These are phyloP conservation scores for Glonium stellatum DNA, from an alignment of 495 filamentous ascomycete species.

Conservation along the genomic window DNA sequence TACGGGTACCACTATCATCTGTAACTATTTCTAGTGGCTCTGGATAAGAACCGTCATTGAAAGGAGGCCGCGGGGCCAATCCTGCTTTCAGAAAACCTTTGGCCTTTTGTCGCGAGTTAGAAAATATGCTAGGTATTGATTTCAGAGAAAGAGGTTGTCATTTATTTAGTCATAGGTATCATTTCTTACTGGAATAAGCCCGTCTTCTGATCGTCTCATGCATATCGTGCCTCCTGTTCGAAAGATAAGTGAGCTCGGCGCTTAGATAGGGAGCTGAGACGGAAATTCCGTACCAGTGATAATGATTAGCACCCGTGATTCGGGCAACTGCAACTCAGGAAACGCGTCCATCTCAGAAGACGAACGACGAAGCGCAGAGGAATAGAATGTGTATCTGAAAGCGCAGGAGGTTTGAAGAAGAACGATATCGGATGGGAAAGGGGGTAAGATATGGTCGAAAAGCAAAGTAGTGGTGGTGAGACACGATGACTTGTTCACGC, in stretches of 20 bases:
- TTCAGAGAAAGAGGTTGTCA: not conserved
- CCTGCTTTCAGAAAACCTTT: conserved; percentile 78
- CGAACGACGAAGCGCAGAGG: conserved; percentile 1
- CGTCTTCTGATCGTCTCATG: conserved; percentile 59
- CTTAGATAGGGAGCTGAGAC: not conserved
- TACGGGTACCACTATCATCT: conserved; percentile 41
- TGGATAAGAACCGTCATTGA: conserved; percentile 75
- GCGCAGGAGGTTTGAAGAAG: not conserved
- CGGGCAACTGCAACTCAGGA: conserved; percentile 41
- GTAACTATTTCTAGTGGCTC: conserved; percentile 48
- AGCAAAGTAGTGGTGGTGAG: not conserved
- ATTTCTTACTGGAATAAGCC: conserved; percentile 41
- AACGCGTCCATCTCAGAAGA: conserved; percentile 19
- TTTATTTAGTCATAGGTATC: not conserved
- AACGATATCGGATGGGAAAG: conserved; percentile 2
- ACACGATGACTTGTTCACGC: not conserved
- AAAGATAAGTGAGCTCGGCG: not conserved
- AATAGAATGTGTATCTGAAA: not conserved
- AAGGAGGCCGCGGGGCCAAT: conserved; percentile 74
- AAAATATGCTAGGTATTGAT: not conserved
- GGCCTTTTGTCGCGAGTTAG: not conserved
- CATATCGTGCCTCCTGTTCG: conserved; percentile 75
- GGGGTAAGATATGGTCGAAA: not conserved
- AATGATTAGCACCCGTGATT: conserved; percentile 80
- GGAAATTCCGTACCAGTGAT: conserved; percentile 54